phyloP scores from a whole-genome alignment of 2,329 filamentous ascomycete genomes.

The Lecanicillium sp. region DNA sequence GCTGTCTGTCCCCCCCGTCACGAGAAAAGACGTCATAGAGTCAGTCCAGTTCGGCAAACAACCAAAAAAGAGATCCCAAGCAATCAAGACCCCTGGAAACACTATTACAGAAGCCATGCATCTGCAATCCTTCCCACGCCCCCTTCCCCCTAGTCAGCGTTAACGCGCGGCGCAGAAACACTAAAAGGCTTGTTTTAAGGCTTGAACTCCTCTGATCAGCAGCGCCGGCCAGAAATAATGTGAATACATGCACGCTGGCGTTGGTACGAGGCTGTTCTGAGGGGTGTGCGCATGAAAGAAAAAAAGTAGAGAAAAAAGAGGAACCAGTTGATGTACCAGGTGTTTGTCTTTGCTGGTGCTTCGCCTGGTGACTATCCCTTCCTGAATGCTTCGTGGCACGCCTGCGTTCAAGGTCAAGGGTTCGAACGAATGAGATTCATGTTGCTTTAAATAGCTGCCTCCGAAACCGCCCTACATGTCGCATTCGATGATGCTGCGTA shows the following conservation, averaged over 20 bases:
- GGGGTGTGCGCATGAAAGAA: background rate
- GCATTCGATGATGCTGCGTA: background rate
- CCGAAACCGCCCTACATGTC: background rate
- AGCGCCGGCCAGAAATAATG: background rate
- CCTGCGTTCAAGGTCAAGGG: no score
- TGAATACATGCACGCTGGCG: background rate
- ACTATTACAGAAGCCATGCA: no score
- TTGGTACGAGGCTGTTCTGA: background rate
- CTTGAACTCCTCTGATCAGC: background rate
- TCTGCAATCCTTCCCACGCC: background rate
- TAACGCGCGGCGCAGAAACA: background rate
- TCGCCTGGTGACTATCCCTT: background rate
- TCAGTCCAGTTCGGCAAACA: background rate
- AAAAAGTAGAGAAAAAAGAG: background rate
- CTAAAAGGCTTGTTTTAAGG: slow-evolving; percentile 3
- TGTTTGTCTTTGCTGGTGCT: no score
- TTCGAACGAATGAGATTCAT: background rate
- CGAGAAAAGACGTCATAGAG: slow-evolving; percentile 5
- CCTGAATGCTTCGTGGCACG: background rate
- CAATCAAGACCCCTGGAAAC: no score
- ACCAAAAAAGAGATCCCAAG: background rate
- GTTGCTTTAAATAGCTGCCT: slow-evolving; percentile 5
- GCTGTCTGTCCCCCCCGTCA: background rate
- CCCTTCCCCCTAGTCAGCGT: background rate
- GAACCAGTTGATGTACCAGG: background rate